Evolutionary conservation across 2,329 filamentous ascomycete genomes (phyloP).

Genomic region (Rhynchosporium agropyri): DNA sequence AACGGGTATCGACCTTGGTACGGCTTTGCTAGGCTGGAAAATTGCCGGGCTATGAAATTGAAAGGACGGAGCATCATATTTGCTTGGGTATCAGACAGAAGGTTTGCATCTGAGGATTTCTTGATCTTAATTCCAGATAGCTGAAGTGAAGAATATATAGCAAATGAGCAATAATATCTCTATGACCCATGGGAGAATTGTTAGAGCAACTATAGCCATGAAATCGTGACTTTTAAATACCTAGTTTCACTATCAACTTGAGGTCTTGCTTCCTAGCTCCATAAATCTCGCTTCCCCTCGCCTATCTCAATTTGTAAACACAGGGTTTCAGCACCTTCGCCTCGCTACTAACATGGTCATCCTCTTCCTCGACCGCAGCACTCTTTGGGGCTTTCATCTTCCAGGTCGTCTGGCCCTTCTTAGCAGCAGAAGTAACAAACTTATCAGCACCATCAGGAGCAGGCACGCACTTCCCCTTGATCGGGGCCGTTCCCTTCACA

Average conservation of each 20-base stretch:
- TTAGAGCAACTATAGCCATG: too few relatives aligned
- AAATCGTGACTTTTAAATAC: background rate
- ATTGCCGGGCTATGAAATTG: too few relatives aligned
- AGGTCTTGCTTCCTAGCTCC: background rate
- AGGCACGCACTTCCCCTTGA: conserved; percentile 72
- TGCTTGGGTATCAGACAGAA: background rate
- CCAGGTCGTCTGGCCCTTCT: conserved; percentile 61
- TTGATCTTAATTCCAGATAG: background rate
- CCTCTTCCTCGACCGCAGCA: conserved; percentile 55
- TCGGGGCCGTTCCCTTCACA: conserved; percentile 76
- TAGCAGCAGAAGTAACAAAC: conserved; percentile 25
- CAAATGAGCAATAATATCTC: conserved; percentile 10
- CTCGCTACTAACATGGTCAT: conserved; percentile 69
- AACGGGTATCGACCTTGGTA: background rate
- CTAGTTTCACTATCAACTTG: background rate
- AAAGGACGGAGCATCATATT: conserved; percentile 24
- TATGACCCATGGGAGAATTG: background rate
- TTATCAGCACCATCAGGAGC: conserved; percentile 45
- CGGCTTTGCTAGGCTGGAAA: background rate
- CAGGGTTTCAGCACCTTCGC: conserved; percentile 84
- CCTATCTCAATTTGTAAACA: conserved; percentile 80
- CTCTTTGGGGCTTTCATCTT: conserved; percentile 64
- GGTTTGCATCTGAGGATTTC: conserved; percentile 1
- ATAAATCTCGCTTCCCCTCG: background rate
- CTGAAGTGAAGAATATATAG: background rate